These are phyloP conservation scores for Jacaranda copaia DNA, from an alignment of 257 asterid species.

Conservation along the genomic window DNA sequence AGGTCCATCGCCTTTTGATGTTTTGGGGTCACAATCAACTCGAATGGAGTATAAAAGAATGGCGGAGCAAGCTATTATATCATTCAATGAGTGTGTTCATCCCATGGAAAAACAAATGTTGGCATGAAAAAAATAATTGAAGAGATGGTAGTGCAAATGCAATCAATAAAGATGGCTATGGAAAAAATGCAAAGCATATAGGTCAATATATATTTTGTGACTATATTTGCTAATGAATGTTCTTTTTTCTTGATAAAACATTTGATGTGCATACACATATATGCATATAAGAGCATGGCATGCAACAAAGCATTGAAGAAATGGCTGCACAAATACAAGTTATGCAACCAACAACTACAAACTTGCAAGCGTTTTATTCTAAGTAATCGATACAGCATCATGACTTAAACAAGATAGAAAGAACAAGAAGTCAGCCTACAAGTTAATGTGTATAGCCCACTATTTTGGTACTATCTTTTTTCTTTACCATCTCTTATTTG, in stretches of 20 bases:
- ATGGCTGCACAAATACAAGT: too few relatives aligned
- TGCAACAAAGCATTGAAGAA: neutral
- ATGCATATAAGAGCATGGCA: neutral
- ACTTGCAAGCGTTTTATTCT: too few relatives aligned
- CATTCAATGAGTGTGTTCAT: neutral
- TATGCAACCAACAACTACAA: too few relatives aligned
- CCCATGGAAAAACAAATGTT: neutral
- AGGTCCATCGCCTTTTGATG: neutral
- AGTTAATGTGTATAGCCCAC: too few relatives aligned
- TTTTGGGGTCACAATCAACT: neutral
- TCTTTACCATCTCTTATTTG: neutral
- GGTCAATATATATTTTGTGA: neutral
- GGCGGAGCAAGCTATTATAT: neutral
- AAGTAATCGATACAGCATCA: neutral
- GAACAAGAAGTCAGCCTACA: neutral
- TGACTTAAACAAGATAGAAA: neutral
- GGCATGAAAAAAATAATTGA: neutral
- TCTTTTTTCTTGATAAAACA: neutral
- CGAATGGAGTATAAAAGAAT: neutral
- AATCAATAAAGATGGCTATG: neutral
- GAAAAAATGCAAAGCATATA: neutral
- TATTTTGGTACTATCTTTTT: too few relatives aligned
- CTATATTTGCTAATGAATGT: neutral
- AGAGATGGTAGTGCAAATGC: neutral
- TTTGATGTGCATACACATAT: neutral